phyloP scores from a whole-genome alignment of 2,329 filamentous ascomycete genomes.

The Penicillium fuscoglaucum region DNA sequence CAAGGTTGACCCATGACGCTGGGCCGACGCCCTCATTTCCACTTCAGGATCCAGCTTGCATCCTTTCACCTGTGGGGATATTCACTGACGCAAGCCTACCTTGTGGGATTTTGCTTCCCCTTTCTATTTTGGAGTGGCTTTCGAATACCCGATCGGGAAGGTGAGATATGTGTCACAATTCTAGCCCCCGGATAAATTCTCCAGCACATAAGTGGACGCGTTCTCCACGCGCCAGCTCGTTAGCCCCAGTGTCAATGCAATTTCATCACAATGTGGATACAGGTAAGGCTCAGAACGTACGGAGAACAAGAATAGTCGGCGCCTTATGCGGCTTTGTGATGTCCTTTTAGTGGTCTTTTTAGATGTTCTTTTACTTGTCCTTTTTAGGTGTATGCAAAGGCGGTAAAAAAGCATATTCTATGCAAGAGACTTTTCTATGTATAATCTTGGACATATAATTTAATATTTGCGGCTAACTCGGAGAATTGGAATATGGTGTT shows the following conservation, averaged over 20 bases:
- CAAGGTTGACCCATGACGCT: neutral
- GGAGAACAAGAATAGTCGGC: neutral
- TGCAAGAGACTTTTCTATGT: too few relatives aligned
- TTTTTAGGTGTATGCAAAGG: too few relatives aligned
- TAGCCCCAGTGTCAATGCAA: neutral
- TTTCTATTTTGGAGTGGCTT: neutral
- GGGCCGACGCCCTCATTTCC: neutral
- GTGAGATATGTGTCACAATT: neutral
- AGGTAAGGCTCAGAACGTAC: neutral
- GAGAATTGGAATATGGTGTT: neutral
- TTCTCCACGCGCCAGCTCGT: neutral
- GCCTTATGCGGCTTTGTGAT: too few relatives aligned
- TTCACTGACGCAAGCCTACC: too few relatives aligned
- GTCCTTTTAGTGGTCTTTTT: too few relatives aligned
- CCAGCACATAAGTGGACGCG: neutral
- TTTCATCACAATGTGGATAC: conserved; percentile 1
- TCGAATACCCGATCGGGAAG: neutral
- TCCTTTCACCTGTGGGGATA: neutral
- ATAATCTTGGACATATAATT: too few relatives aligned
- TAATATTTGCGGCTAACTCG: neutral
- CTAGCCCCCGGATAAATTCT: neutral
- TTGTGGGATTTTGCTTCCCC: neutral
- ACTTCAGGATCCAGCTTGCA: neutral
- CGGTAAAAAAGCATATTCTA: too few relatives aligned
- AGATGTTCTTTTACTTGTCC: too few relatives aligned